Evolutionary conservation across 768 basidiomycete genomes (phyloP).

Genomic region (Calocera viscosa): DNA sequence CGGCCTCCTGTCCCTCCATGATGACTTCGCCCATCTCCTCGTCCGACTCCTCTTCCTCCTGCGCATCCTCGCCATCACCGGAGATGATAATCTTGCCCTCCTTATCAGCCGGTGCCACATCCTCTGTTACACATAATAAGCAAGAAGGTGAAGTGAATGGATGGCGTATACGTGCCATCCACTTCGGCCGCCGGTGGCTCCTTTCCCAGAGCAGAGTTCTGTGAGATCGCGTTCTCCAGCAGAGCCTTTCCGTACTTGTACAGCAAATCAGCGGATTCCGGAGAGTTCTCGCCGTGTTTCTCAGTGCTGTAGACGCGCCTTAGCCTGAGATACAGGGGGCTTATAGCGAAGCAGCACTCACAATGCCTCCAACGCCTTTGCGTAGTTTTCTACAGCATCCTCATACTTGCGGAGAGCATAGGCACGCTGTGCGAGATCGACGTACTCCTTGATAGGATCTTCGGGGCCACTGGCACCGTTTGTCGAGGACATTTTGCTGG

Average conservation of each 20-base stretch:
- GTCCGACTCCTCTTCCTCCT: constrained; percentile 40
- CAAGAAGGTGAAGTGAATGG: neutral
- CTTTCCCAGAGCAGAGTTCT: constrained; percentile 79
- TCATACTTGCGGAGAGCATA: constrained; percentile 79
- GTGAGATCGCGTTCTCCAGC: constrained; percentile 79
- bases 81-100: constrained; percentile 7
- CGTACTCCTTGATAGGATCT: constrained; percentile 37
- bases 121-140: neutral
- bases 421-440: constrained; percentile 77
- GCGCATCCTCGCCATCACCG: constrained; percentile 22
- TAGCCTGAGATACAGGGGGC: neutral
- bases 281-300: constrained; percentile 64
- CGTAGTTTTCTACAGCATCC: constrained; percentile 72
- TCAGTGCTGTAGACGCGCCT: constrained; percentile 42
- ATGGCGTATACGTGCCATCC: neutral
- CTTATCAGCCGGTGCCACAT: constrained; percentile 8
- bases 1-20: constrained; percentile 26
- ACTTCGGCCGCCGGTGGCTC: constrained; percentile 41
- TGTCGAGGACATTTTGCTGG: neutral
- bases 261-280: constrained; percentile 76
- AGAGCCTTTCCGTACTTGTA: constrained; percentile 87
- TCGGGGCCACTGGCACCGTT: neutral
- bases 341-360: constrained; percentile 36
- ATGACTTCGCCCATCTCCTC: constrained; percentile 42
- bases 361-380: constrained; percentile 71